Evolutionary conservation across 1,139 yeast species (phyloP).

Genomic region (Hansenula anomala): DNA sequence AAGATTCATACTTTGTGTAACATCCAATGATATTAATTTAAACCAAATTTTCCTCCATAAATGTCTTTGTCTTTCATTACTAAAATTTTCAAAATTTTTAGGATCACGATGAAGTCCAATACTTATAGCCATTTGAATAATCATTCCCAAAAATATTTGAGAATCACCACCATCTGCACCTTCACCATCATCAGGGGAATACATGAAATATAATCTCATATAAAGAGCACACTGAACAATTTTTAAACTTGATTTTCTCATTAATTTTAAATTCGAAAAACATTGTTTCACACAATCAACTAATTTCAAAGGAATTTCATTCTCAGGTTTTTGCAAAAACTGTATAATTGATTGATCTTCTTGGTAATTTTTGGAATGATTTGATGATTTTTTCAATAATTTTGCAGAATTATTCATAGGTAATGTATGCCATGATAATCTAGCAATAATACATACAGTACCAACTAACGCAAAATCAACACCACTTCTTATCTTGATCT

Average conservation of each 20-base stretch:
- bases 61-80: constrained; percentile 23
- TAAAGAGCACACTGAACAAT: constrained; percentile 46
- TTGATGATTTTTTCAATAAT: constrained; percentile 11
- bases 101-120: constrained; percentile 55
- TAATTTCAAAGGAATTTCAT: constrained; percentile 18
- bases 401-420: constrained; percentile 30
- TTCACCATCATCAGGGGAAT: constrained; percentile 48
- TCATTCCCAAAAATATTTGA: constrained; percentile 35
- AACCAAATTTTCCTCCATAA: constrained; percentile 46
- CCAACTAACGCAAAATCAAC: constrained; percentile 30
- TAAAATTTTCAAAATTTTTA: constrained; percentile 31
- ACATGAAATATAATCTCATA: constrained; percentile 40
- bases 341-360: constrained; percentile 12
- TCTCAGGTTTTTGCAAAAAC: constrained; percentile 15
- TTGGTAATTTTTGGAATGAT: constrained; percentile 14
- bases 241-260: constrained; percentile 32
- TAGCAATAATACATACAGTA: constrained; percentile 39
- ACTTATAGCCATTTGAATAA: constrained; percentile 50
- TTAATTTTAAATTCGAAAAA: constrained; percentile 28
- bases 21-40: constrained; percentile 38
- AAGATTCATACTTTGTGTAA: constrained; percentile 34
- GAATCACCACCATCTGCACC: constrained; percentile 43
- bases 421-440: constrained; percentile 45
- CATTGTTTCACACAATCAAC: constrained; percentile 29
- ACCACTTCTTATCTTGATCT: constrained; percentile 16